Evolutionary conservation across 352 stramenopile species (phyloP).

Genomic region (Peronospora destructor): DNA sequence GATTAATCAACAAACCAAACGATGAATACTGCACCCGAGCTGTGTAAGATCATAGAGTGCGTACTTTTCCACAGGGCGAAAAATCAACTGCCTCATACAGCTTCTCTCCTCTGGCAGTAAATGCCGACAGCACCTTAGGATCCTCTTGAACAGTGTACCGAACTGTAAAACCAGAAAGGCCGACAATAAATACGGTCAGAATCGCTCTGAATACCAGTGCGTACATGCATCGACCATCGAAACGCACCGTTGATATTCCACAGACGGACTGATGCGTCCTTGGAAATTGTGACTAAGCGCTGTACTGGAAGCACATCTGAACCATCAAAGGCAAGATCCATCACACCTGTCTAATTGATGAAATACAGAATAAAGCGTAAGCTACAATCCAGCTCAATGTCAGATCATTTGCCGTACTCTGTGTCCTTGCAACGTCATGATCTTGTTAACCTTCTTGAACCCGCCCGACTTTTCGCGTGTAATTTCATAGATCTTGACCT

Average conservation of each 20-base stretch:
- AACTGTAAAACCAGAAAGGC: conserved; percentile 27
- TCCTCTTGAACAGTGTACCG: conserved; percentile 75
- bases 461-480: conserved; percentile 61
- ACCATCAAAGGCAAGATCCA: conserved; percentile 72
- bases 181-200: conserved; percentile 1
- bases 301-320: conserved; percentile 65
- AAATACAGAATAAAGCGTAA: conserved; percentile 6
- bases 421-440: conserved; percentile 77
- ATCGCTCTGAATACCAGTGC: not conserved
- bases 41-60: not conserved
- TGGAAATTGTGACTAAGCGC: conserved; percentile 68
- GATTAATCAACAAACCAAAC: not conserved
- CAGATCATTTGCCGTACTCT: conserved; percentile 31
- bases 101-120: conserved; percentile 47
- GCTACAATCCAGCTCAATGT: not conserved
- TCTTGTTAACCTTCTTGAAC: conserved; percentile 80
- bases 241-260: conserved; percentile 76
- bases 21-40: not conserved
- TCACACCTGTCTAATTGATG: conserved; percentile 46
- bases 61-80: conserved; percentile 60
- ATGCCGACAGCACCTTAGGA: conserved; percentile 57
- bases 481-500: conserved; percentile 83
- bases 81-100: conserved; percentile 58
- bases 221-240: conserved; percentile 1
- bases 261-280: conserved; percentile 64